A percentile compares a stretch with the other conserved stretches of the same genome.
These are phyloP conservation scores for Exophiala mesophila DNA, from an alignment of 2,329 filamentous ascomycete species.

Conservation along the genomic window DNA sequence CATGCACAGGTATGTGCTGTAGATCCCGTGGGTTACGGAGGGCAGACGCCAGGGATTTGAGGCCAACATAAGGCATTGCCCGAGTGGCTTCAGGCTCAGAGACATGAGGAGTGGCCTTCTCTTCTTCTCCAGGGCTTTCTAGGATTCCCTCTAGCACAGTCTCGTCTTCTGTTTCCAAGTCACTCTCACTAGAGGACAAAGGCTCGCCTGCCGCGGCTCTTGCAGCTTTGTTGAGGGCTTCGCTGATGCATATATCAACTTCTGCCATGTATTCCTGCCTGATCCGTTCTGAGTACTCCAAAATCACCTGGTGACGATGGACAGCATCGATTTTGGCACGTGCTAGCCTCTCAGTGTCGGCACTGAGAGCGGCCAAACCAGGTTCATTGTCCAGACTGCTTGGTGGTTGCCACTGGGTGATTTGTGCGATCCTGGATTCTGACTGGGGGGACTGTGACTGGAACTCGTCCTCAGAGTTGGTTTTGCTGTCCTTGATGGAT, in stretches of 20 bases:
- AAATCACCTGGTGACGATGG: constrained; percentile 81
- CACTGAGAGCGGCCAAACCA: constrained; percentile 78
- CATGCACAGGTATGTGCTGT: constrained; percentile 39
- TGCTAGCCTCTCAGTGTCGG: constrained; percentile 80
- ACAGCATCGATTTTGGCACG: constrained; percentile 90
- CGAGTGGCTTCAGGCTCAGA: constrained; percentile 16
- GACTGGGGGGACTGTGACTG: constrained; percentile 94
- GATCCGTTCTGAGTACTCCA: constrained; percentile 94
- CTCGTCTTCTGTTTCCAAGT: constrained; percentile 20
- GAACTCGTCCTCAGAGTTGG: constrained; percentile 64
- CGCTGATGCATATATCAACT: constrained; percentile 92
- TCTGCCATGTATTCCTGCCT: constrained; percentile 87
- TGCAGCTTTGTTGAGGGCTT: constrained; percentile 82
- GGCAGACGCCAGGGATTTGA: constrained; percentile 51
- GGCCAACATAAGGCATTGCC: constrained; percentile 18
- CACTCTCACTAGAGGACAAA: constrained; percentile 51
- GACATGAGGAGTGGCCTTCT: constrained; percentile 14
- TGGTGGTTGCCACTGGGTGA: constrained; percentile 93
- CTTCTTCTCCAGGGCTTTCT: constrained; percentile 14
- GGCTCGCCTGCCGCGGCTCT: constrained; percentile 82
- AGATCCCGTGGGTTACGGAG: constrained; percentile 51
- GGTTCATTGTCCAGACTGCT: constrained; percentile 89
- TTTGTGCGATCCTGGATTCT: constrained; percentile 88
- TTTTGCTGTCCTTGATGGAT: constrained; percentile 77
- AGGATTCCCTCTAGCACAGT: constrained; percentile 20